These are phyloP conservation scores for Ascochyta pisi DNA, from an alignment of 2,329 filamentous ascomycete genomes.

Conservation along the genomic window DNA sequence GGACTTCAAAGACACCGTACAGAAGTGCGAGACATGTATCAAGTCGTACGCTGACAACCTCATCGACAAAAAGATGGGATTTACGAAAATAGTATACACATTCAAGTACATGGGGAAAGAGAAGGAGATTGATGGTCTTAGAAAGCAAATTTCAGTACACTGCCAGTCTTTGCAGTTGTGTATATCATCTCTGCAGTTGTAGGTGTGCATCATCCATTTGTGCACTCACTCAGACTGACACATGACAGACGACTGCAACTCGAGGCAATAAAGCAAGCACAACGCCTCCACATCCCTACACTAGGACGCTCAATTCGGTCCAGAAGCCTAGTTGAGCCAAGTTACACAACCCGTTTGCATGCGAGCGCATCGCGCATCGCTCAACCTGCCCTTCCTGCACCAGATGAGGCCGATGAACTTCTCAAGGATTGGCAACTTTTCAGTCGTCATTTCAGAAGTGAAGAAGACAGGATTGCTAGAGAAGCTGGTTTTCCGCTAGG, in stretches of 20 bases:
- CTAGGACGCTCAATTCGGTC: constrained; percentile 26
- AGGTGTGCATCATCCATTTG: background rate
- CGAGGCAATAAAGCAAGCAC: constrained; percentile 34
- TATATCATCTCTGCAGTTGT: constrained; percentile 42
- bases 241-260: constrained; percentile 35
- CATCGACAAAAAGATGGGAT: constrained; percentile 41
- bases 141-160: constrained; percentile 39
- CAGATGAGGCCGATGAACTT: constrained; percentile 38
- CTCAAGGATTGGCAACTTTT: constrained; percentile 43
- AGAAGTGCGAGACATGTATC: constrained; percentile 37
- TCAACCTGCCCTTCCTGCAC: constrained; percentile 30
- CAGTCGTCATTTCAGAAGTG: constrained; percentile 35
- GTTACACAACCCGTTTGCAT: constrained; percentile 34
- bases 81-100: constrained; percentile 39
- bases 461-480: constrained; percentile 36
- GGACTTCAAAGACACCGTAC: constrained; percentile 41
- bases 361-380: constrained; percentile 22
- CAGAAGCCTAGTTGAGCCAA: constrained; percentile 35
- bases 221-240: constrained; percentile 13
- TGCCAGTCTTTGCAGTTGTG: constrained; percentile 43
- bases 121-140: constrained; percentile 40
- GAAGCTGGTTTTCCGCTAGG: constrained; percentile 28
- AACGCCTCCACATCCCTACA: constrained; percentile 20
- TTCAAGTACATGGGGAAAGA: constrained; percentile 45
- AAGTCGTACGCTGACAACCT: constrained; percentile 40